Base-by-base conservation (phyloP, 2,329 filamentous ascomycete species). In the Diaporthe sp. region DNA sequence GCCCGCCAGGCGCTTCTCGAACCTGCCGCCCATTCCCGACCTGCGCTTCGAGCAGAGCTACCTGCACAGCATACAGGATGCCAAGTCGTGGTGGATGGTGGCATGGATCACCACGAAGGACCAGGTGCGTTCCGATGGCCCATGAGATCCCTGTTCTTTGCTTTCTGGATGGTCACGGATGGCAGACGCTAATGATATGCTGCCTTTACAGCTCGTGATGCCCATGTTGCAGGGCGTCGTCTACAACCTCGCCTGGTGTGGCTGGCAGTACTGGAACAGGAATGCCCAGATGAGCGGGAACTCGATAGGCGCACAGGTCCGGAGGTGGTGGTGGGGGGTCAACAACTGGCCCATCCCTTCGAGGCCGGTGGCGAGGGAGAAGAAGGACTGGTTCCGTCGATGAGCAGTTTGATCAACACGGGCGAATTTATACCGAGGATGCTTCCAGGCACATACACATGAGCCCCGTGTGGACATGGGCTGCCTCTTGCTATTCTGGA, bases 11-110 rank as follows among this genome's bases (percentile, higher is more conserved):
- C 87, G 86, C 65, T 81, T 81, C 62, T 83, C 85, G 49, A 83
- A 85, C 55, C 86, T 92, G 73, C 90, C 90, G 42, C 90, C 92
- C 12, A 90, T 98, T 81, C 95, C 96, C 5, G 97, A 99, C 86
- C 87, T 99, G 79, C 92, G 97, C 58, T 98, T 98, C 85, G 97
- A 99, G 86, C 97, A 99, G 89, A 98, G 96, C 88, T 99, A 99
- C 84, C 90, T 99, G 73, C 93, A 94, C 80, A 98, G 95, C 85
- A 94, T 99, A 79, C 91, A 93, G 78, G 89, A 91, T 74, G 95
- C 95, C 49, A 91, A 97, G 79, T 92, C 91, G 34, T 96, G 93
- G 92, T 93, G 94, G 87, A 91, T 92, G 83, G 91, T 99, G 44
- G 89, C 91, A 10, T 94, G 93, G 87, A 96, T 99, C 79, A 99